Base-by-base conservation (phyloP, 176 grass and related monocot genomes). In the Elymus sibiricus region DNA sequence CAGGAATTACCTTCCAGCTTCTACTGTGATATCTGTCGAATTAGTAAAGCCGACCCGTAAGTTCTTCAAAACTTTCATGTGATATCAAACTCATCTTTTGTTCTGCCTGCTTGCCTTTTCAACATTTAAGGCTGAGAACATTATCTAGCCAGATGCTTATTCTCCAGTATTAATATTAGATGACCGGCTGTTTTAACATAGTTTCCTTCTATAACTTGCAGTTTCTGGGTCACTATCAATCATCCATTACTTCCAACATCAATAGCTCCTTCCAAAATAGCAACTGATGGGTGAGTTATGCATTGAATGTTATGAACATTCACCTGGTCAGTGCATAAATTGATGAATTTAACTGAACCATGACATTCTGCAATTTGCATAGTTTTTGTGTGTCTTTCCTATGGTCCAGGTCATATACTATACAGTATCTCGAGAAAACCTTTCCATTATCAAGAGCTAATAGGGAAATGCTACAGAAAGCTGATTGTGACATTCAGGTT, bases 41-140 rank as follows among this genome's bases (percentile, higher is more conserved):
- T 98, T 76, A 90, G 78, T 76, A 92, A 90, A 85, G 93, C 90
- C 60, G 96, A 98, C 74, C 96, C 96, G 92, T 98, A 92, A 85
- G 96, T 92, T 61, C 32, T 86, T 56, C 43, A 35, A 67, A 79
- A 65, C 68, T 80, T 79, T 69, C 37, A 58, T 47, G 14, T 58
- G 27, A 46, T 76, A 37, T 24, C 43, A 14, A 84, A 56, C 29
- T 79, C 55, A 72, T 78, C 7, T 13, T 70, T 56, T 77, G 10
- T 86, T 24, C 15, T 58, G 71, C 35, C 21, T 26, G 8, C 51
- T 77, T 83, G 22, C 31, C 64, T 75, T 27, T 65, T 29, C 12
- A 24, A 75, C 68, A 67, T 67, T 53, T 67, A 46, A 44, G 42
- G 7, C 67, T 38, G 27, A 53, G 42, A 74, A 29, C 14, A 61